Evolutionary conservation across 2,329 filamentous ascomycete species (phyloP).

Genomic region (Ambrosiella cleistominuta): DNA sequence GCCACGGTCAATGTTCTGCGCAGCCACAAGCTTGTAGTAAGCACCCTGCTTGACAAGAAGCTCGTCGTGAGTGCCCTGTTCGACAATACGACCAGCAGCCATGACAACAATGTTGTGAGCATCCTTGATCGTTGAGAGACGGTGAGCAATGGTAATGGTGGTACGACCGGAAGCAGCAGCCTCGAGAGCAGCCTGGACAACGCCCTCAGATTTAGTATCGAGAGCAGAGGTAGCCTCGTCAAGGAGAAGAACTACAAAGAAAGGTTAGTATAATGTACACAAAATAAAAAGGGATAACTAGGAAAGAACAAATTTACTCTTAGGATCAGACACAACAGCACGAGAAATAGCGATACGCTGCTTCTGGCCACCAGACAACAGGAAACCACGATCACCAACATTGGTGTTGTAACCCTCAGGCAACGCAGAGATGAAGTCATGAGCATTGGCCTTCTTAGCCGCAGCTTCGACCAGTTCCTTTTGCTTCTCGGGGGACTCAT

Average conservation of each 20-base stretch:
- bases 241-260: slow-evolving; percentile 53
- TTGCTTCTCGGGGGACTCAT: slow-evolving; percentile 48
- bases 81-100: slow-evolving; percentile 66
- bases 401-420: slow-evolving; percentile 86
- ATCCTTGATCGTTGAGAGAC: slow-evolving; percentile 81
- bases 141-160: slow-evolving; percentile 90
- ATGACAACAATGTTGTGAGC: slow-evolving; percentile 96
- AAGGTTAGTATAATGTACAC: slow-evolving; percentile 11
- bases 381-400: slow-evolving; percentile 85
- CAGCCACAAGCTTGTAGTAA: slow-evolving; percentile 73
- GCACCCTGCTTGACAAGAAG: slow-evolving; percentile 53
- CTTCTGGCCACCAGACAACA: slow-evolving; percentile 88
- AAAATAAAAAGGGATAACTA: not conserved
- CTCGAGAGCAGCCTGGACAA: slow-evolving; percentile 85
- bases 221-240: slow-evolving; percentile 91
- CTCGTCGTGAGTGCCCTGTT: slow-evolving; percentile 76
- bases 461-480: slow-evolving; percentile 58
- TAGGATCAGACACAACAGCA: slow-evolving; percentile 78
- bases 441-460: slow-evolving; percentile 79
- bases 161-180: slow-evolving; percentile 72
- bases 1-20: slow-evolving; percentile 59
- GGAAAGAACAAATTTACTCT: slow-evolving; percentile 27
- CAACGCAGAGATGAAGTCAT: slow-evolving; percentile 69
- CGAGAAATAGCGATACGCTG: slow-evolving; percentile 90
- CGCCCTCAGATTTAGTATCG: slow-evolving; percentile 85